A percentile compares a stretch with the other conserved stretches of the same genome.
phyloP scores from a whole-genome alignment of 2,329 filamentous ascomycete species.

The Microthyrium microscopicum region DNA sequence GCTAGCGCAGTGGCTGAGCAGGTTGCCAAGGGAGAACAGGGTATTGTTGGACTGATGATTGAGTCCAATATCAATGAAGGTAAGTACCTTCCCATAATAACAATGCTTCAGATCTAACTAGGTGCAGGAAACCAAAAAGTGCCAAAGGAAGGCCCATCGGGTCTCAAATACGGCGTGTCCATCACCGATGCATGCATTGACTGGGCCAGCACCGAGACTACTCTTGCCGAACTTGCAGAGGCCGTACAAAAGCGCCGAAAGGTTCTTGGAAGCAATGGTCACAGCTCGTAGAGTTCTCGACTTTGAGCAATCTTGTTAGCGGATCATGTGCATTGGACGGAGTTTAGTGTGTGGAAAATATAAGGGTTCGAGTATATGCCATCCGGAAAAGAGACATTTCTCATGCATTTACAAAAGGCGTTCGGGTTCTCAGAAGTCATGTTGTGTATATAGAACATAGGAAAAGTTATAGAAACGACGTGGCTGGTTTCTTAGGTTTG shows the following conservation, averaged over 20 bases:
- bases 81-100: slow-evolving; percentile 21
- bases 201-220: slow-evolving; percentile 75
- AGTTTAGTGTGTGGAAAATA: no score
- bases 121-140: slow-evolving; percentile 69
- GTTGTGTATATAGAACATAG: no score
- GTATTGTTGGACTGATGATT: slow-evolving; percentile 96
- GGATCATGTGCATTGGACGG: no score
- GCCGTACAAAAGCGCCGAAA: slow-evolving; percentile 61
- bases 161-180: slow-evolving; percentile 81
- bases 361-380: no score
- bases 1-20: slow-evolving; percentile 68
- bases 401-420: no score
- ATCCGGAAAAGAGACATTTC: no score
- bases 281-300: no score
- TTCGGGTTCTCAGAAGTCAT: no score
- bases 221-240: slow-evolving; percentile 61
- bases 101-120: slow-evolving; percentile 3
- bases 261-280: slow-evolving; percentile 15
- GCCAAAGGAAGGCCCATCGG: slow-evolving; percentile 66
- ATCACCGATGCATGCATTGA: slow-evolving; percentile 96
- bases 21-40: slow-evolving; percentile 66
- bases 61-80: slow-evolving; percentile 95
- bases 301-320: no score
- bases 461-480: no score
- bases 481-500: no score